Base-by-base conservation (phyloP, 768 basidiomycete genomes). In the Cystobasidium onofrii region DNA sequence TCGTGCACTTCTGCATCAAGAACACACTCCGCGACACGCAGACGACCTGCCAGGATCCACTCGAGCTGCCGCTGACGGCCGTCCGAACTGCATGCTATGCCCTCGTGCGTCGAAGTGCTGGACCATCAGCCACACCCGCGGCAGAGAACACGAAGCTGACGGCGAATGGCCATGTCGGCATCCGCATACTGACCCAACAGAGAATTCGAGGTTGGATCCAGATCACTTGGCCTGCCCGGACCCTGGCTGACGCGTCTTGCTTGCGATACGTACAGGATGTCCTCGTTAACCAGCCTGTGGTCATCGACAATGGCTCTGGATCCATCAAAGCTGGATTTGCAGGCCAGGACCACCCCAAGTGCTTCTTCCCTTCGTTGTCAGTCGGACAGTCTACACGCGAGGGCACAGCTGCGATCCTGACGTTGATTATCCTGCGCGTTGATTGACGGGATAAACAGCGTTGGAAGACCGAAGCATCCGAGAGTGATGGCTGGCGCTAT, bases 291-390 rank as follows among this genome's bases (percentile, higher is more conserved):
- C 95, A 98, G 83, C 95, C 95, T 4, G 93, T 98, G 73, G 95
- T 98, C 76, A 96, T 98, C 79, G 95, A 98, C 85, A 98, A 98
- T 84, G 96, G 96, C 75, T 96, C 95, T 72, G 96, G 96, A 33
- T 92, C 92, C 27, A 95, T 99, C 81, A 99, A 98, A 82, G 96
- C 96, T 74, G 96, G 96, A 46, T 99, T 99, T 80, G 96, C 96
- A 67, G 96, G 96, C 57, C 91, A 97, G 82, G 95, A 97, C 82
- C 93, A 96, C 81, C 96, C 96, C 52, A 96, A 96, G 86, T 97
- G 94, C 81, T 98, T 94, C 86, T 98, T 98, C 80, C 94, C 96
- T 76, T 96, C 93, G 76, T 97, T 92, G 94, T 96, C 83, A 84
- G 92, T 62, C 25, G 4, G 1, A 67, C n/a, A 69, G 75, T 65